Evolutionary conservation across 306 rosid genomes (phyloP), one percentile per base, ranked within the genome.

Genomic region (Canavalia ensiformis): DNA sequence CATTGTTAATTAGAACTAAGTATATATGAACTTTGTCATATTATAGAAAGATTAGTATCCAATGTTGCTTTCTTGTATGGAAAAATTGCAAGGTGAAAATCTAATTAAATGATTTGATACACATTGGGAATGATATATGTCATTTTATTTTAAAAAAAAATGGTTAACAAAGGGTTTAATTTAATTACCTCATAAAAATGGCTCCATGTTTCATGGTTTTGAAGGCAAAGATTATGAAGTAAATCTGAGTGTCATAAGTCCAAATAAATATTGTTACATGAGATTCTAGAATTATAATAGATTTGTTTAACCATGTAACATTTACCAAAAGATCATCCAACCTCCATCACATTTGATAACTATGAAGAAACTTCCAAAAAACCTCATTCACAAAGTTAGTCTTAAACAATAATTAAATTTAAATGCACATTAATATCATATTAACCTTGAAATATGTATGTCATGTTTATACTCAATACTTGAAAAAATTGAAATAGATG

Each of bases 401-500:
- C 78, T 59, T 1, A 52, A 87, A 78, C 78, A 54, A 75, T 64
- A 70, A 77, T 39, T 3, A 68, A 18, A 18, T 18, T 18, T 18
- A 18, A 72, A 4, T 68, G 45, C 46, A 81, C 52, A 77, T 18
- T 18, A 18, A 18, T 18, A 18, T 86, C 80, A 82, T 55, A 85
- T 81, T 81, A 77, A 82, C 75, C 68, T 84, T 78, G 45, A 66
- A 83, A 49, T 76, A 65, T 39, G 25, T 31, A 71, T 45, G 89
- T 81, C 81, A 83, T 80, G 87, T 87, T 86, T 85, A 88, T 83
- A 82, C 90, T 91, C 90, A 90, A 83, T 51, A 87, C 92, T 84
- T 86, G 92, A 74, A 89, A 89, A 77, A 84, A 72, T 91, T 92
- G 90, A 76, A 92, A 88, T 72, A 90, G 86, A 76, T 88, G 88